Evolutionary conservation across 139 green algal species (phyloP).

Genomic region (Picochlorum sp.): DNA sequence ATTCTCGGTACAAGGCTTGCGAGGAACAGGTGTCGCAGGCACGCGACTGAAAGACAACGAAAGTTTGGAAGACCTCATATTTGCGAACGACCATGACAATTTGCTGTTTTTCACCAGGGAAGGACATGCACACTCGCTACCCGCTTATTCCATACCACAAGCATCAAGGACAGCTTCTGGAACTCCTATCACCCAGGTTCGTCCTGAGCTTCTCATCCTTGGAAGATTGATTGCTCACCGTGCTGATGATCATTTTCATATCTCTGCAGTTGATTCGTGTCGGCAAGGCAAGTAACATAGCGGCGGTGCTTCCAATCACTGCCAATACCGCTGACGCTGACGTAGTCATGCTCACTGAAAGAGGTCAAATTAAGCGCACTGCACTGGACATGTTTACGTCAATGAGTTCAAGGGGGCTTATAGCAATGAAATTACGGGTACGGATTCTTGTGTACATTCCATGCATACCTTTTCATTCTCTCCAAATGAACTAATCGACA

Average conservation of each 20-base stretch:
- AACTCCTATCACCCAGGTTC: constrained; percentile 36
- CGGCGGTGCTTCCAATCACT: constrained; percentile 15
- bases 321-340: not conserved
- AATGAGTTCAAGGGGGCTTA: constrained; percentile 22
- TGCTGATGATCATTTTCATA: not conserved
- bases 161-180: constrained; percentile 42
- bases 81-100: constrained; percentile 55
- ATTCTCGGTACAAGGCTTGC: constrained; percentile 44
- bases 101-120: constrained; percentile 69
- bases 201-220: not conserved
- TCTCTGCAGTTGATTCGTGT: constrained; percentile 49
- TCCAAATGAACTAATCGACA: not conserved
- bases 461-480: not conserved
- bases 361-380: constrained; percentile 58
- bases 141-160: constrained; percentile 63
- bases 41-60: constrained; percentile 53
- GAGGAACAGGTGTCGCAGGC: constrained; percentile 26
- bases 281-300: constrained; percentile 29
- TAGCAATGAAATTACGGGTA: constrained; percentile 38
- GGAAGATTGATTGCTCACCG: not conserved
- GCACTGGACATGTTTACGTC: constrained; percentile 38
- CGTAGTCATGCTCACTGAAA: constrained; percentile 54
- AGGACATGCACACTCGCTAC: constrained; percentile 48
- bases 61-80: constrained; percentile 53
- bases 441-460: not conserved